These are phyloP conservation scores for Rhizopogon vulgaris DNA, from an alignment of 768 basidiomycete species.

Conservation along the genomic window DNA sequence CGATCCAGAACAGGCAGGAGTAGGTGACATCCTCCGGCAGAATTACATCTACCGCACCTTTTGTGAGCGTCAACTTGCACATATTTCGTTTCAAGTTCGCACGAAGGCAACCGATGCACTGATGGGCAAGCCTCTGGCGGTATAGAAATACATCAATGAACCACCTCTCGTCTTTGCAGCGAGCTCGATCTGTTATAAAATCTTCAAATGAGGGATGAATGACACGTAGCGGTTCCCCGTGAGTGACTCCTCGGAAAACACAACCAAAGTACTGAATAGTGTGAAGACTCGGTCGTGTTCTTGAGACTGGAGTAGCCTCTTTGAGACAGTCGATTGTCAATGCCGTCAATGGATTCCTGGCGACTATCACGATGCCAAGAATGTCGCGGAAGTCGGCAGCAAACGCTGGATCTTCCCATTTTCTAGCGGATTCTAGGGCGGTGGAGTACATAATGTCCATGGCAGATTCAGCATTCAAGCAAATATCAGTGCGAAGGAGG, in stretches of 20 bases:
- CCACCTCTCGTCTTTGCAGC: constrained; percentile 23
- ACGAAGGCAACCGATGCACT: constrained; percentile 17
- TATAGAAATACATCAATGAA: constrained; percentile 21
- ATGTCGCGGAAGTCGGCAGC: constrained; percentile 26
- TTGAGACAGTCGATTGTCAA: constrained; percentile 23
- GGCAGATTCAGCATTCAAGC: constrained; percentile 20
- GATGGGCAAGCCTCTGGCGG: constrained; percentile 16
- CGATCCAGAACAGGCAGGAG: constrained; percentile 21
- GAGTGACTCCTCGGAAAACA: constrained; percentile 21
- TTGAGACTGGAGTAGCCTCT: constrained; percentile 2
- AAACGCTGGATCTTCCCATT: constrained; percentile 24
- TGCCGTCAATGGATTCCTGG: constrained; percentile 20
- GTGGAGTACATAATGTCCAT: constrained; percentile 25
- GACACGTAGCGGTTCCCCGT: constrained; percentile 20
- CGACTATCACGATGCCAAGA: constrained; percentile 24
- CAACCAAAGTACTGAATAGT: constrained; percentile 21
- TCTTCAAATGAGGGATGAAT: constrained; percentile 30
- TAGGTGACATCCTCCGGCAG: constrained; percentile 23
- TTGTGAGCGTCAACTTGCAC: constrained; percentile 15
- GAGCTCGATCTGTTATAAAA: constrained; percentile 24
- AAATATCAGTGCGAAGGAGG: constrained; percentile 15
- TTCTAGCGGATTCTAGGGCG: constrained; percentile 24
- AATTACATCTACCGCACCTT: constrained; percentile 6
- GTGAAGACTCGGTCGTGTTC: constrained; percentile 22
- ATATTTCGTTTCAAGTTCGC: constrained; percentile 20